A percentile compares a stretch with the other conserved stretches of the same genome.
These are phyloP conservation scores for Kodamaea nitidulidarum DNA, from an alignment of 805 yeast species.

Conservation along the genomic window DNA sequence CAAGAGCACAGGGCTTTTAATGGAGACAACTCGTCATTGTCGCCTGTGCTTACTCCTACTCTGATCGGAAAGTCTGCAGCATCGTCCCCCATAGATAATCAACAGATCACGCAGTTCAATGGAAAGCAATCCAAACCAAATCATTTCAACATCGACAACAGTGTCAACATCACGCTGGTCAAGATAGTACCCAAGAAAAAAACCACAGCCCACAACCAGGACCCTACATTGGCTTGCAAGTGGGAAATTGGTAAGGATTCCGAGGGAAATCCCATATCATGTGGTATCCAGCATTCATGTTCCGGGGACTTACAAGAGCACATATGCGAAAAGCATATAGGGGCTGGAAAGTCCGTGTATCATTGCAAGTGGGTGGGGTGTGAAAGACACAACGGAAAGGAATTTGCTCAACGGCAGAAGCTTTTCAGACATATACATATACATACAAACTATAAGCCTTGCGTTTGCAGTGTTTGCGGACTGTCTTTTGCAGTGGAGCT, in stretches of 20 bases:
- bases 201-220: conserved; percentile 12
- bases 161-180: conserved; percentile 31
- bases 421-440: conserved; percentile 79
- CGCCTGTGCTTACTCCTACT: conserved; percentile 6
- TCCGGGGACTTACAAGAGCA: conserved; percentile 70
- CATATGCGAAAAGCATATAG: conserved; percentile 62
- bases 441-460: conserved; percentile 84
- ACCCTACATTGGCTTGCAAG: conserved; percentile 40
- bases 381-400: conserved; percentile 50
- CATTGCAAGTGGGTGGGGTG: conserved; percentile 79
- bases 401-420: conserved; percentile 82
- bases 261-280: conserved; percentile 35
- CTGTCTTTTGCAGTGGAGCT: conserved; percentile 72
- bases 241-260: conserved; percentile 35
- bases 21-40: not conserved
- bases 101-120: not conserved
- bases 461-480: conserved; percentile 64
- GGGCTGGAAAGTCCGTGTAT: conserved; percentile 67
- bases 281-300: conserved; percentile 47
- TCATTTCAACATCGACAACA: conserved; percentile 4
- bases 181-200: conserved; percentile 27
- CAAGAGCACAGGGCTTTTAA: conserved; percentile 27
- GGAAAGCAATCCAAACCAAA: not conserved
- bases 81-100: conserved; percentile 4
- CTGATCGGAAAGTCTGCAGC: conserved; percentile 3